phyloP scores from a whole-genome alignment of 2,329 filamentous ascomycete genomes.

The Allantophomopsis lycopodina region DNA sequence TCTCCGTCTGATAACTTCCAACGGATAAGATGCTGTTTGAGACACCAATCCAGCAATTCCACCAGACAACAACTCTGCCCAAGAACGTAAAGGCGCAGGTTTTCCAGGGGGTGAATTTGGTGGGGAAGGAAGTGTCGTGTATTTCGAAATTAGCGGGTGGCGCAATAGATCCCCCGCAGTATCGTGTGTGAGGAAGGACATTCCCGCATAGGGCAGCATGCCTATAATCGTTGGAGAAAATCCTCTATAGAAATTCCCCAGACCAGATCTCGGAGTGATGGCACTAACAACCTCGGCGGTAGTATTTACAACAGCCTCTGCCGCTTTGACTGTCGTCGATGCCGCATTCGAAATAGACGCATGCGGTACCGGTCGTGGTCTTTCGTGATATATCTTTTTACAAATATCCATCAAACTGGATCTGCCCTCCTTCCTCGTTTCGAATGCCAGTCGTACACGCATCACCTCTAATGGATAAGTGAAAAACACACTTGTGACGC shows the following conservation, averaged over 20 bases:
- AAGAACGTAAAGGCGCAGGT: conserved; percentile 61
- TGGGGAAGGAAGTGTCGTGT: conserved; percentile 61
- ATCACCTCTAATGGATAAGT: conserved; percentile 94
- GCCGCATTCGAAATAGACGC: conserved; percentile 8
- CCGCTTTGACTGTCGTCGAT: conserved; percentile 22
- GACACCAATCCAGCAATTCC: conserved; percentile 79
- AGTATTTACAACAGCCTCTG: conserved; percentile 23
- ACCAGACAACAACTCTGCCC: conserved; percentile 76
- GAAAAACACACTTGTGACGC: conserved; percentile 85
- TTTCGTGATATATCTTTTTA: conserved; percentile 75
- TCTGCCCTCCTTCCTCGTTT: conserved; percentile 64
- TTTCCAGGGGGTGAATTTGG: conserved; percentile 40
- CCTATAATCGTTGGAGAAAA: conserved; percentile 83
- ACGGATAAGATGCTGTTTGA: conserved; percentile 83
- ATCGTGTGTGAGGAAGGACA: conserved; percentile 93
- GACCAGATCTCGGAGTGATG: conserved; percentile 47
- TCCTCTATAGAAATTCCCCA: conserved; percentile 89
- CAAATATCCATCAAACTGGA: conserved; percentile 67
- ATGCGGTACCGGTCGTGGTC: conserved; percentile 25
- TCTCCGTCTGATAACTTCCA: conserved; percentile 80
- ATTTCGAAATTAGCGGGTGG: conserved; percentile 46
- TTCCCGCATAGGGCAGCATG: conserved; percentile 93
- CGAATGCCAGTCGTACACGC: conserved; percentile 83
- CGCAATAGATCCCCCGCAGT: conserved; percentile 76
- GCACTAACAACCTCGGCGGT: conserved; percentile 30